Conservation (phyloP, 805 yeast genomes). For the Ogataea glucozyma region DNA sequence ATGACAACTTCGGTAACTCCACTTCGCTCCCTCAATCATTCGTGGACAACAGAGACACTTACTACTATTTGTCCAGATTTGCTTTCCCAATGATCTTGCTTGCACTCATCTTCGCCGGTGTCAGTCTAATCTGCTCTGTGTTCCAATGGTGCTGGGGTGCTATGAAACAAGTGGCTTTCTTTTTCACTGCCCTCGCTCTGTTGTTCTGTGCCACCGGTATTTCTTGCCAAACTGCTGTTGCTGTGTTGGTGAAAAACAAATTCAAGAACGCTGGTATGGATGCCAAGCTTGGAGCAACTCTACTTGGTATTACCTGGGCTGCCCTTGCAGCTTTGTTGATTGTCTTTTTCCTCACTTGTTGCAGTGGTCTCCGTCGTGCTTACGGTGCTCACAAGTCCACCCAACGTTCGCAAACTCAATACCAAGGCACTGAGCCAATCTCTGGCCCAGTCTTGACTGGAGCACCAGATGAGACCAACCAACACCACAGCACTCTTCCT, state of each 20-base stretch:
- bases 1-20: constrained; percentile 64
- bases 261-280: constrained; percentile 50
- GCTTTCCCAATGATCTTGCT: constrained; percentile 62
- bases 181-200: constrained; percentile 52
- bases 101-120: constrained; percentile 61
- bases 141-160: constrained; percentile 57
- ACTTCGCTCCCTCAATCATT: constrained; percentile 55
- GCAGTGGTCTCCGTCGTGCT: constrained; percentile 48
- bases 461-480: constrained; percentile 20
- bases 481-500: constrained; percentile 26
- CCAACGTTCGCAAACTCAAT: constrained; percentile 31
- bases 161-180: constrained; percentile 54
- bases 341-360: constrained; percentile 53
- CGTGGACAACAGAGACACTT: constrained; percentile 52
- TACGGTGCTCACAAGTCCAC: constrained; percentile 51
- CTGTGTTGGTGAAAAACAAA: constrained; percentile 72
- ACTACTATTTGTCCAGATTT: constrained; percentile 65
- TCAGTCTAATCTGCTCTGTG: constrained; percentile 56
- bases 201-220: constrained; percentile 63
- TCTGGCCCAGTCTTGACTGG: constrained; percentile 33
- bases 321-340: constrained; percentile 54
- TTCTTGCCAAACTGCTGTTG: constrained; percentile 71
- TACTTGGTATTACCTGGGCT: constrained; percentile 72
- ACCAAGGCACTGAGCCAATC: constrained; percentile 12
- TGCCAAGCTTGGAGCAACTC: constrained; percentile 55